Conservation (phyloP, 148 eudicot genomes). For the Camellia sinensis region DNA sequence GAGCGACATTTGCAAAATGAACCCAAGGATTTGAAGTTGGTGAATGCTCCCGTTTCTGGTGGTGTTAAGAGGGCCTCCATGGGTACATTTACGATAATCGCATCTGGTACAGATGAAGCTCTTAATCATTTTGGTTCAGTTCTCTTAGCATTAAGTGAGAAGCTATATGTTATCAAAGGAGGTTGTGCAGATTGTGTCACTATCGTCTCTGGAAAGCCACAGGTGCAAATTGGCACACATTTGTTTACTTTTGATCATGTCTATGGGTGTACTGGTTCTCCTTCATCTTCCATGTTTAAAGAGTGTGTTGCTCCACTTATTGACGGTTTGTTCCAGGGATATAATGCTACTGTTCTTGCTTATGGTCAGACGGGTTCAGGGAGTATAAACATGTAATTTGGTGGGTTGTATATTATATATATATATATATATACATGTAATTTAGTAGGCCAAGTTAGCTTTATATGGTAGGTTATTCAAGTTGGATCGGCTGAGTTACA, state of each 20-base stretch:
- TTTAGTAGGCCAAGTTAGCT: too few relatives aligned
- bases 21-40: constrained; percentile 70
- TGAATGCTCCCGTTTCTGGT: constrained; percentile 99
- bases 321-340: too few relatives aligned
- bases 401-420: neutral
- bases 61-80: constrained; percentile 84
- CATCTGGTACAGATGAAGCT: constrained; percentile 86
- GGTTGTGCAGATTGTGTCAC: too few relatives aligned
- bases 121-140: constrained; percentile 71
- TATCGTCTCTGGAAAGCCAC: too few relatives aligned
- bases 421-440: too few relatives aligned
- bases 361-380: neutral
- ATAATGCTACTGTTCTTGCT: neutral
- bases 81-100: constrained; percentile 97
- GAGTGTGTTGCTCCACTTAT: neutral
- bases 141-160: constrained; percentile 96
- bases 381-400: neutral
- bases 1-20: constrained; percentile 67
- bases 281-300: neutral
- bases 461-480: too few relatives aligned
- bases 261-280: too few relatives aligned
- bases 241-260: too few relatives aligned
- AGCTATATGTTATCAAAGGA: constrained; percentile 84
- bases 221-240: too few relatives aligned
- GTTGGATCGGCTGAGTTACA: too few relatives aligned